Conservation (phyloP, 2,329 filamentous ascomycete species). For the Amylocarpus encephaloides region DNA sequence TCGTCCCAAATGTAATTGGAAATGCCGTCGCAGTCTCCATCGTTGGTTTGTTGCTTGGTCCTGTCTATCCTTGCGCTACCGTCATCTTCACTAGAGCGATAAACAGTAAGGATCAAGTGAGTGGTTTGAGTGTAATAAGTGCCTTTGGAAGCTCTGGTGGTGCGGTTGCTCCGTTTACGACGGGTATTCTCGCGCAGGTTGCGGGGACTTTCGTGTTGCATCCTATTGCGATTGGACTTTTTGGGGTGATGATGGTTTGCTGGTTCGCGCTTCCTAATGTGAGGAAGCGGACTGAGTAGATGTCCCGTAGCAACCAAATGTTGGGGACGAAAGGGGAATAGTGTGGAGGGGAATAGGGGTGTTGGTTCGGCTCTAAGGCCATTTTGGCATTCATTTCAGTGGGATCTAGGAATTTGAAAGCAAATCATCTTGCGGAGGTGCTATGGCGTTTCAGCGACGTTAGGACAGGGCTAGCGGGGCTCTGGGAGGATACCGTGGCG, state of each 20-base stretch:
- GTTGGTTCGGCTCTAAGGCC: background rate
- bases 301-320: background rate
- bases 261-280: slow-evolving; percentile 55
- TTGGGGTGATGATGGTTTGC: slow-evolving; percentile 56
- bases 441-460: slow-evolving; percentile 23
- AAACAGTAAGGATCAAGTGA: slow-evolving; percentile 52
- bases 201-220: slow-evolving; percentile 41
- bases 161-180: slow-evolving; percentile 51
- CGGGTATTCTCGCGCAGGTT: slow-evolving; percentile 41
- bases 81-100: slow-evolving; percentile 57
- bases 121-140: slow-evolving; percentile 60
- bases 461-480: slow-evolving; percentile 21
- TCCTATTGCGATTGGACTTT: slow-evolving; percentile 59
- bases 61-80: slow-evolving; percentile 69
- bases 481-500: slow-evolving; percentile 17
- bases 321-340: background rate
- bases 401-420: background rate
- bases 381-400: slow-evolving; percentile 1
- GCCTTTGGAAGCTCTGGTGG: slow-evolving; percentile 66
- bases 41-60: slow-evolving; percentile 69
- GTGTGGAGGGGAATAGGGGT: background rate
- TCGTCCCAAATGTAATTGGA: slow-evolving; percentile 67
- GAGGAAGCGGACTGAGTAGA: slow-evolving; percentile 54
- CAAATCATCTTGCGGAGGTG: slow-evolving; percentile 15
- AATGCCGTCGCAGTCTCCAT: slow-evolving; percentile 62